Evolutionary conservation across 106 monocot species (phyloP), one percentile per base, ranked within the genome.

Genomic region (Phalaenopsis equestris): DNA sequence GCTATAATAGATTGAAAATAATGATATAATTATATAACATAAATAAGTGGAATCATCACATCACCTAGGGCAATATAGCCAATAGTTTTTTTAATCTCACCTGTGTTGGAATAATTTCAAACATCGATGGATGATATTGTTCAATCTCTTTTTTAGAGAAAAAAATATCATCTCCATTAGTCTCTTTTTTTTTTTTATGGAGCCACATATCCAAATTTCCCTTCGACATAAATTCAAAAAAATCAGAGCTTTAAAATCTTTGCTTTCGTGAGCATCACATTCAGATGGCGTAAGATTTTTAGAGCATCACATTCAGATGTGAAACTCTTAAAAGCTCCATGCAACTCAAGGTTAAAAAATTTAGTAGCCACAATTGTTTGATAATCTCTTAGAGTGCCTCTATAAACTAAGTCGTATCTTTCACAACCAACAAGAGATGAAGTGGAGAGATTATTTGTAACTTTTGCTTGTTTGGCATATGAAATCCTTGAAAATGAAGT

Each of bases 321-420:
- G 72, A 90, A 90, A 75, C 80, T 87, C 68, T 67, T 79, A 1
- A 80, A 83, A 30, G 87, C 89, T 75, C 89, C 86, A 55, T 42
- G 43, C 21, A 37, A 4, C 36, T 84, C 12, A 15, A 89, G 84
- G 37, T 86, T 74, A 8, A 89, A 79, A 5, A 89, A 82, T 79
- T 86, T 89, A 18, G 87, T 81, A 15, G 86, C 89, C 8, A 84
- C 78, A 2, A 45, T 41, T 19, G 16, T 6, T 15, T 45, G 74
- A 11, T 17, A 8, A 19, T 42, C 43, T 6, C 10, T 2, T 42
- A 83, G 16, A 1, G 39, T 57, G 21, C 80, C 88, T 45, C 72
- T 81, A 36, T 86, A 88, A 2, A 88, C 88, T 12, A 86, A 83
- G 45, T 85, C 85, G 41, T 38, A 72, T 38, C 72, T 72, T 72